These are phyloP conservation scores for Monilinia laxa DNA, from an alignment of 2,329 filamentous ascomycete species.

Conservation along the genomic window DNA sequence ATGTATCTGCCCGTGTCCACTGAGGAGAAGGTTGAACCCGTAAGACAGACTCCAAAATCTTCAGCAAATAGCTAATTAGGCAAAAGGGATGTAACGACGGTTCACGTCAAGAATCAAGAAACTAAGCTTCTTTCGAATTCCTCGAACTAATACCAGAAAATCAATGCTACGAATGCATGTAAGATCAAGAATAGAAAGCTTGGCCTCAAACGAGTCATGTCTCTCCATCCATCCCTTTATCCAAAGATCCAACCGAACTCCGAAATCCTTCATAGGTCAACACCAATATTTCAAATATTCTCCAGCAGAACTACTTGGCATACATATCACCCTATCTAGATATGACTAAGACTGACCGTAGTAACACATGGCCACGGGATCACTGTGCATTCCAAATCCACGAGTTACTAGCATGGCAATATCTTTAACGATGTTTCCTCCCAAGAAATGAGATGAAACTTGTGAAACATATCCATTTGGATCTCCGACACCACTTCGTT, in stretches of 20 bases:
- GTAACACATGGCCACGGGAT: slow-evolving; percentile 15
- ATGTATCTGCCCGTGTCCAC: slow-evolving; percentile 7
- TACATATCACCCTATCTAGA: background rate
- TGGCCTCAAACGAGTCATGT: slow-evolving; percentile 1
- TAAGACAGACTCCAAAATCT: background rate
- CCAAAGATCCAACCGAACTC: background rate
- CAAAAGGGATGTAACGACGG: background rate
- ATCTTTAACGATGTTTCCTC: too few relatives aligned
- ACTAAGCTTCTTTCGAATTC: background rate
- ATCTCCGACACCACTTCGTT: too few relatives aligned
- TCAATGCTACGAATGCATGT: background rate
- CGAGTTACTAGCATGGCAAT: slow-evolving; percentile 13
- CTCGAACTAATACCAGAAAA: background rate
- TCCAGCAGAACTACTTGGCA: background rate
- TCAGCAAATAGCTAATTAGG: background rate
- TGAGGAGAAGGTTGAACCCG: background rate
- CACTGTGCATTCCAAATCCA: slow-evolving; percentile 4
- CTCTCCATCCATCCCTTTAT: background rate
- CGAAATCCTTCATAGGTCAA: background rate
- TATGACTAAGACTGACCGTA: background rate
- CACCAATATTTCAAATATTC: too few relatives aligned
- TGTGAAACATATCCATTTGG: slow-evolving; percentile 10
- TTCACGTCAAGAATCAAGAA: background rate
- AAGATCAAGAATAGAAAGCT: background rate
- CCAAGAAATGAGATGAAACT: slow-evolving; percentile 1